phyloP scores from a whole-genome alignment of 306 rosid genomes.

The Sesbania bispinosa region DNA sequence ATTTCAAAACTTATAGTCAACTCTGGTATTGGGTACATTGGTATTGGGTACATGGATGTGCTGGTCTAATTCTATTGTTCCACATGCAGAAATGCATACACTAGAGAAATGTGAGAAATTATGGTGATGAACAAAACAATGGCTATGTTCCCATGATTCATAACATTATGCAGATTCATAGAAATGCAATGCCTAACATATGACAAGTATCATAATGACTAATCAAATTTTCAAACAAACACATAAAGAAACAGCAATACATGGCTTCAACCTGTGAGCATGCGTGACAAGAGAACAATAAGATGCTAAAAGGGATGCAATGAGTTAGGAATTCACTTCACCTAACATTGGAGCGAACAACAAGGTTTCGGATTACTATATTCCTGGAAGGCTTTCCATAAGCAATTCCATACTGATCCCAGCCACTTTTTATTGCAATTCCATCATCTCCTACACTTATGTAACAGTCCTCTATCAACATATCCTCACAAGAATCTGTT shows the following conservation, averaged over 20 bases:
- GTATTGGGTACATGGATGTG: too few relatives aligned
- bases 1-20: too few relatives aligned
- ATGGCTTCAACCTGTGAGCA: not conserved
- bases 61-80: too few relatives aligned
- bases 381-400: constrained; percentile 78
- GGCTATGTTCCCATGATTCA: not conserved
- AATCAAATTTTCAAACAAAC: not conserved
- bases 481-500: constrained; percentile 93
- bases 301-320: not conserved
- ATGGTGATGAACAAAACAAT: not conserved
- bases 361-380: constrained; percentile 75
- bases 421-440: constrained; percentile 91
- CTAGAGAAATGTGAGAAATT: not conserved
- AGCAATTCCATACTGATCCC: constrained; percentile 94
- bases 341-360: constrained; percentile 97
- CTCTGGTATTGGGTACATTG: too few relatives aligned
- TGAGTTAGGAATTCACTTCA: constrained; percentile 37
- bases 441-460: constrained; percentile 95
- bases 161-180: not conserved
- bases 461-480: constrained; percentile 89
- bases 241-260: not conserved
- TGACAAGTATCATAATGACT: not conserved
- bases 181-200: not conserved
- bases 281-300: not conserved
- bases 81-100: not conserved